Base-by-base conservation (phyloP, 2,329 filamentous ascomycete genomes). In the Fusarium zealandicum region DNA sequence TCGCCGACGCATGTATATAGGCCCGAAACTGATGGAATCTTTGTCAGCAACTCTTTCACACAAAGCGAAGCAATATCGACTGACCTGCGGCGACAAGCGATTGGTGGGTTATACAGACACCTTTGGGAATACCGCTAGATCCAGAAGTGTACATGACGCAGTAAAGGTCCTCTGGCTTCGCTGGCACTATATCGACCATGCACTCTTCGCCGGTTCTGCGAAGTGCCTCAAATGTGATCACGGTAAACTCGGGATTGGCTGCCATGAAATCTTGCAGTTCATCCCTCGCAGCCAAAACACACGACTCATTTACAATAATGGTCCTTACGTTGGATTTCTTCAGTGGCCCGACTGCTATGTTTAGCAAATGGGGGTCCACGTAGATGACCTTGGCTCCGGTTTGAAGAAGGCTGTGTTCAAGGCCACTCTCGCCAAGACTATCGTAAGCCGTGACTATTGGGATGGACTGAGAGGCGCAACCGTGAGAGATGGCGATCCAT, bases 401-500 rank as follows among this genome's bases (percentile, higher is more conserved):
- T 75, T 96, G 90, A n/a, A 86, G 79, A 57, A 97, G 83, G 2
- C 92, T 96, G 78, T 96, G 92, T 75, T 88, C 86, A 57, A 97
- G 82, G 36, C 92, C 93, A 56, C 87, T 85, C 67, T 90, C 85
- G 43, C 93, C 93, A 30, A 97, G 87, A 18, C 92, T 96, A 73
- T 96, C 93, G 74, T 97, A 96, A 38, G 93, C 92, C 36, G 93
- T 98, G 43, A 96, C 92, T 60, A 97, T 92, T 46, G 90, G 86
- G 72, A 97, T 85, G 25, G 90, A 93, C 74, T 97, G 93, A 11
- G 92, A 93, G 12, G 87, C 77, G 84, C 89, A 79, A n/a, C 75
- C 82, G 71, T 95, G 90, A 28, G 93, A 89, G 66, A 89, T 86
- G 43, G 88, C 84, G 57, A 96, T 81, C 93, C 93, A 98, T 76